Percentiles rank a stretch among this genome's conserved stretches.
phyloP scores from a whole-genome alignment of 106 monocot genomes.

The Agapanthus africanus region DNA sequence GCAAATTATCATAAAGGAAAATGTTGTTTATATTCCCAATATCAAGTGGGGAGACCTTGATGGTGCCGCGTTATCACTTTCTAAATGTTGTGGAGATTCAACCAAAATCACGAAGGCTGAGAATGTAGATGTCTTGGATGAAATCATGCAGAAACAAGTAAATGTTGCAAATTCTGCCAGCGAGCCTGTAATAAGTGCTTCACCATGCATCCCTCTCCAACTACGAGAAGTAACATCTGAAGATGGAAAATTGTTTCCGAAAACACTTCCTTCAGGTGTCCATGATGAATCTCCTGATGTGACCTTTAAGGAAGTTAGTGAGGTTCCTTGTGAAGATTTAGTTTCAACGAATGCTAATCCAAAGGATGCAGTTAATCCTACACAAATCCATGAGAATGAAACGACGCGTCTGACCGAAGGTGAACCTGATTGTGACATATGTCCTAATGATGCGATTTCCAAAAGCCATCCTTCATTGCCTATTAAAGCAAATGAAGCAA shows the following conservation, averaged over 20 bases:
- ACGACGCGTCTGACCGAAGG: neutral
- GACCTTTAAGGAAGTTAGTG: slow-evolving; percentile 24
- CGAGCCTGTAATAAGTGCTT: slow-evolving; percentile 5
- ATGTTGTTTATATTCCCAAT: slow-evolving; percentile 23
- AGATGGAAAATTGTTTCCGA: slow-evolving; percentile 26
- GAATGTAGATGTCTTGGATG: slow-evolving; percentile 7
- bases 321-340: slow-evolving; percentile 21
- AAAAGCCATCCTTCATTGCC: slow-evolving; percentile 2
- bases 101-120: slow-evolving; percentile 6
- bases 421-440: slow-evolving; percentile 15
- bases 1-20: slow-evolving; percentile 15
- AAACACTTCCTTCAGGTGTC: slow-evolving; percentile 17
- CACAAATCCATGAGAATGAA: slow-evolving; percentile 6
- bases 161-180: neutral
- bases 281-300: slow-evolving; percentile 19
- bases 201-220: neutral
- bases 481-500: slow-evolving; percentile 9
- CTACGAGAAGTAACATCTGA: slow-evolving; percentile 15
- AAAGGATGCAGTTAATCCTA: slow-evolving; percentile 14
- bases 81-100: slow-evolving; percentile 20
- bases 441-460: slow-evolving; percentile 2
- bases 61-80: slow-evolving; percentile 20
- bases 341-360: slow-evolving; percentile 2
- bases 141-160: slow-evolving; percentile 5
- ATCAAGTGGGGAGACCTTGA: slow-evolving; percentile 66